phyloP scores from a whole-genome alignment of 2,329 filamentous ascomycete genomes.

The Ophiocordyceps unilateralis region DNA sequence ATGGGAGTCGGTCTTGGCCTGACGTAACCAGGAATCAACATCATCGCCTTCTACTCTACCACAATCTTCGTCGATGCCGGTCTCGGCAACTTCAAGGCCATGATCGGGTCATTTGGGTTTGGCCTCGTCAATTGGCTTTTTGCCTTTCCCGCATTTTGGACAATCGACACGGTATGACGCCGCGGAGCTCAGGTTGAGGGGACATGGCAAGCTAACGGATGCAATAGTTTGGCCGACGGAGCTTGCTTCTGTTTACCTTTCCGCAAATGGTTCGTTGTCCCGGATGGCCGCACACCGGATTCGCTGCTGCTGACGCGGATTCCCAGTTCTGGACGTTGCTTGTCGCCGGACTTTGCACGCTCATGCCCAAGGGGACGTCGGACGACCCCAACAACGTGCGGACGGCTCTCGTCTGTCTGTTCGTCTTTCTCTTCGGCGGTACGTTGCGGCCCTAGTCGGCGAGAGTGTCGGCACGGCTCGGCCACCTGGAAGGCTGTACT shows the following conservation, averaged over 20 bases:
- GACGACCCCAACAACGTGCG: constrained; percentile 16
- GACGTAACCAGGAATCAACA: constrained; percentile 32
- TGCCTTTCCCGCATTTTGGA: constrained; percentile 48
- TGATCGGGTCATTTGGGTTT: constrained; percentile 28
- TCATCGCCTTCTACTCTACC: constrained; percentile 58
- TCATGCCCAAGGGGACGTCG: constrained; percentile 15
- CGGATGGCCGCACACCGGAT: not conserved
- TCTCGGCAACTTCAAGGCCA: constrained; percentile 33
- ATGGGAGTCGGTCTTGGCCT: not conserved
- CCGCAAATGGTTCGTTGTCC: constrained; percentile 38
- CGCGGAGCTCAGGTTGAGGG: not conserved
- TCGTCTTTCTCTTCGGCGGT: constrained; percentile 45
- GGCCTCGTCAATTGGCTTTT: constrained; percentile 46
- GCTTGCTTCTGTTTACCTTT: constrained; percentile 46
- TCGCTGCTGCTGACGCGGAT: not conserved
- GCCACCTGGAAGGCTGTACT: not conserved
- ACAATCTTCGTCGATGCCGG: constrained; percentile 43
- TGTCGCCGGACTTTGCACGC: constrained; percentile 20
- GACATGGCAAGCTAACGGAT: not conserved
- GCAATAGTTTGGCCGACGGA: constrained; percentile 35
- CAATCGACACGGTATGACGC: constrained; percentile 38
- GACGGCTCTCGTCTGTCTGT: constrained; percentile 38
- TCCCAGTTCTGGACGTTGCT: constrained; percentile 31
- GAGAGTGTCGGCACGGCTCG: too few species aligned
- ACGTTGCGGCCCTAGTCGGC: too few species aligned